Evolutionary conservation across 495 filamentous ascomycete genomes (phyloP).

Genomic region (Penicillium coffeae): DNA sequence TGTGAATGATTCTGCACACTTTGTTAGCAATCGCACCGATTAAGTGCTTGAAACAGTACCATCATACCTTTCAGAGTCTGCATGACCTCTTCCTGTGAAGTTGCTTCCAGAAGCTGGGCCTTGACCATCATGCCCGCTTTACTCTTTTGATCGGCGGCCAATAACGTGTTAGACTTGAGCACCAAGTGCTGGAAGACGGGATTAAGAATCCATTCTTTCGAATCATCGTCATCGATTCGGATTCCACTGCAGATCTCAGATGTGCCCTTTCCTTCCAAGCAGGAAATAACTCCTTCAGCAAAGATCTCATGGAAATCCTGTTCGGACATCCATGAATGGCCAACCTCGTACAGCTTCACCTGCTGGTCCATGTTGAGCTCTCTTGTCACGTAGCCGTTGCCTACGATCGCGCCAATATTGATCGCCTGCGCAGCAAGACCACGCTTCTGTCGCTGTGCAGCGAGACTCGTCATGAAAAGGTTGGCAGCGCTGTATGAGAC

Average conservation of each 20-base stretch:
- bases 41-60: not conserved
- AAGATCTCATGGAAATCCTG: conserved; percentile 58
- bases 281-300: conserved; percentile 48
- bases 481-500: conserved; percentile 56
- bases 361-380: conserved; percentile 23
- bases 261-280: conserved; percentile 1
- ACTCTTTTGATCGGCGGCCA: conserved; percentile 14
- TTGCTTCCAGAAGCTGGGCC: conserved; percentile 16
- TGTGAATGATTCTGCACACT: conserved; percentile 3
- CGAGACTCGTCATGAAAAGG: conserved; percentile 49
- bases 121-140: conserved; percentile 19
- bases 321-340: conserved; percentile 50
- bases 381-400: conserved; percentile 49
- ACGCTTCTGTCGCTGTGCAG: conserved; percentile 28
- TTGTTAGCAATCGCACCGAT: not conserved
- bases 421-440: conserved; percentile 44
- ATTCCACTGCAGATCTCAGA: conserved; percentile 17
- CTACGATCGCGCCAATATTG: conserved; percentile 55
- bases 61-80: conserved; percentile 9
- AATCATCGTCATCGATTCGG: conserved; percentile 22
- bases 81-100: conserved; percentile 13
- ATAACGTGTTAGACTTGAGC: conserved; percentile 9
- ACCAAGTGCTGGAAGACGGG: conserved; percentile 27
- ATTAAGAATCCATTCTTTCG: conserved; percentile 31
- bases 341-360: conserved; percentile 20